These are phyloP conservation scores for Aquilaria malaccensis DNA, from an alignment of 345 rosid genomes.

Conservation along the genomic window DNA sequence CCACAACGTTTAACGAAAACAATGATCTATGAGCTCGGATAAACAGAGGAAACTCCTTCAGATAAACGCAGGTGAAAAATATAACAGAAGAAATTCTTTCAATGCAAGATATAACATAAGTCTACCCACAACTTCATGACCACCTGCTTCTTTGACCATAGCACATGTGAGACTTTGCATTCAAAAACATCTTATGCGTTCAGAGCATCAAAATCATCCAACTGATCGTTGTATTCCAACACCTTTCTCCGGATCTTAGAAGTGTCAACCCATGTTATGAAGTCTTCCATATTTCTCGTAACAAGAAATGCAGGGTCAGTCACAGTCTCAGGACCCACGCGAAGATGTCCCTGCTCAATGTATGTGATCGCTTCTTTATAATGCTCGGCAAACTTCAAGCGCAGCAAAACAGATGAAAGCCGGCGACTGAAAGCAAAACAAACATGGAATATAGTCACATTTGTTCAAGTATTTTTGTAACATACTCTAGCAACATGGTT, in stretches of 20 bases:
- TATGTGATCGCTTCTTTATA: constrained; percentile 84
- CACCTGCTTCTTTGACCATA: too few species aligned
- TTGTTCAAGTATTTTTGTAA: not conserved
- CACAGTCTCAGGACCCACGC: constrained; percentile 86
- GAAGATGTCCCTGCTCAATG: constrained; percentile 91
- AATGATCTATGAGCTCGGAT: too few species aligned
- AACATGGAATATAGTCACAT: not conserved
- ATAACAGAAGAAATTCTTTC: too few species aligned
- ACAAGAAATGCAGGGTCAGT: constrained; percentile 89
- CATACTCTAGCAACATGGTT: too few species aligned
- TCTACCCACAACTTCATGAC: too few species aligned
- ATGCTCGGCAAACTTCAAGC: constrained; percentile 77
- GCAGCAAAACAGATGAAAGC: constrained; percentile 58
- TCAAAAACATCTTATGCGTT: constrained; percentile 11
- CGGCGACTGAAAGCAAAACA: constrained; percentile 54
- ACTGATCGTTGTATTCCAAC: constrained; percentile 70
- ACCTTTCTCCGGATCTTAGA: constrained; percentile 89
- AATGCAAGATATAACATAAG: too few species aligned
- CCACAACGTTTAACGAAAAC: too few species aligned
- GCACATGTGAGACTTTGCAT: constrained; percentile 9
- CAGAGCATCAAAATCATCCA: constrained; percentile 85
- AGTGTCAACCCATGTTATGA: constrained; percentile 89
- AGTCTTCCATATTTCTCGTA: constrained; percentile 91
- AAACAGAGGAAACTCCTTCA: too few species aligned
- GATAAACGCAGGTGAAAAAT: too few species aligned